A percentile compares a stretch with the other conserved stretches of the same genome.
phyloP scores from a whole-genome alignment of 2,329 filamentous ascomycete species.

The Arthrinium puccinioides region DNA sequence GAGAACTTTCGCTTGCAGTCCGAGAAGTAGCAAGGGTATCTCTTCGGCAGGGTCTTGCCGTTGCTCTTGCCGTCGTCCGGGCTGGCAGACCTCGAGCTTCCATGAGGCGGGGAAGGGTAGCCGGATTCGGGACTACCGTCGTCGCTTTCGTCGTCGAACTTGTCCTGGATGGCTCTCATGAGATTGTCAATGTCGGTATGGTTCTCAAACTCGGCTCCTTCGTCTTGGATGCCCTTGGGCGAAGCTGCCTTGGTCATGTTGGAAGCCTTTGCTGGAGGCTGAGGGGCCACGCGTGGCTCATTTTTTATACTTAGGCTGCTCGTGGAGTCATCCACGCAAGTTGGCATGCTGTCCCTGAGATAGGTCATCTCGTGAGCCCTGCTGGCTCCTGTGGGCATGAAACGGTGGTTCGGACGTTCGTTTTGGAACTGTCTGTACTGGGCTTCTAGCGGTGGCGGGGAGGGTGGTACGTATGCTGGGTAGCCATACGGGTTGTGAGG shows the following conservation, averaged over 20 bases:
- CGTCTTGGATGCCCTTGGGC: constrained; percentile 37
- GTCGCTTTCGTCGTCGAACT: constrained; percentile 32
- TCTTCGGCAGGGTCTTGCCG: constrained; percentile 40
- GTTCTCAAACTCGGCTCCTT: constrained; percentile 52
- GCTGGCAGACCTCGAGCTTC: constrained; percentile 14
- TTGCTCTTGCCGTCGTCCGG: constrained; percentile 11
- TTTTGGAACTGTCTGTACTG: constrained; percentile 20
- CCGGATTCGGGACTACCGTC: constrained; percentile 17
- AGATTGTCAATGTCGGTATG: constrained; percentile 79
- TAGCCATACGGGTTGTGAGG: constrained; percentile 36
- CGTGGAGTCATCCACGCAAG: constrained; percentile 11
- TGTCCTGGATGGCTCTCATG: constrained; percentile 81
- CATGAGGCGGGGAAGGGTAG: constrained; percentile 23
- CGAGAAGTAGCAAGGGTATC: constrained; percentile 66
- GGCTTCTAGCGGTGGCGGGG: constrained; percentile 14
- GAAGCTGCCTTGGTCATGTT: constrained; percentile 31
- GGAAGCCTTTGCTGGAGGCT: constrained; percentile 5
- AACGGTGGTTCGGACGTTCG: constrained; percentile 17
- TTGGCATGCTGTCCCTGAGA: constrained; percentile 10
- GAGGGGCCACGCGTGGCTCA: constrained; percentile 15
- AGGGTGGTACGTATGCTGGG: constrained; percentile 28
- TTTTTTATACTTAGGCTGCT: constrained; percentile 26
- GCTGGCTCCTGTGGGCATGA: constrained; percentile 23
- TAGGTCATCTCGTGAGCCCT: constrained; percentile 11
- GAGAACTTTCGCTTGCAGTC: constrained; percentile 77